Evolutionary conservation across 768 basidiomycete genomes (phyloP).

Genomic region (Mycena metata): DNA sequence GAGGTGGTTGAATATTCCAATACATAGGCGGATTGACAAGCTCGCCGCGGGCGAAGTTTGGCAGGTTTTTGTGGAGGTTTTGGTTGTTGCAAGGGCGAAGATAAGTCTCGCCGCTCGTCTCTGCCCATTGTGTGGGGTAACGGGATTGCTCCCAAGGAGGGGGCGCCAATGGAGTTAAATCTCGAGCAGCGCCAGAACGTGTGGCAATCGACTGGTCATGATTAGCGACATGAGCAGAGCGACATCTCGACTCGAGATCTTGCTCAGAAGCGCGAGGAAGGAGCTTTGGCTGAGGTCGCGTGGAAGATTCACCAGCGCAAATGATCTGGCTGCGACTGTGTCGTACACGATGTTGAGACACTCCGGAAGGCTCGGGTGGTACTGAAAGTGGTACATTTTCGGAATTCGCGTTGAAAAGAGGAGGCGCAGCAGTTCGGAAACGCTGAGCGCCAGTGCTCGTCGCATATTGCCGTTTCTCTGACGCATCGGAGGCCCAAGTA

Average conservation of each 20-base stretch:
- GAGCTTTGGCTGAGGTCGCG: too few species aligned
- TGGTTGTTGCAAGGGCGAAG: not conserved
- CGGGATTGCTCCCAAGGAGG: too few species aligned
- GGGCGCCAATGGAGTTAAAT: too few species aligned
- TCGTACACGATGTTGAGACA: not conserved
- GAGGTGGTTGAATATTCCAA: constrained; percentile 8
- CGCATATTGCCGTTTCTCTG: not conserved
- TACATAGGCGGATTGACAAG: not conserved
- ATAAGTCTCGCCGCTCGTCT: too few species aligned
- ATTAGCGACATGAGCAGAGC: too few species aligned
- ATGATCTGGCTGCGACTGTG: not conserved
- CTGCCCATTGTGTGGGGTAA: too few species aligned
- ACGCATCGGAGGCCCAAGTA: not conserved
- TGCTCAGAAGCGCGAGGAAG: not conserved
- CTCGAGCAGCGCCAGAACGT: too few species aligned
- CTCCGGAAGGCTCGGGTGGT: not conserved
- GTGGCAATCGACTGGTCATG: too few species aligned
- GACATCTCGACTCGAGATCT: not conserved
- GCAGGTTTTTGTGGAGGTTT: too few species aligned
- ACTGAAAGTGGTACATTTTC: not conserved
- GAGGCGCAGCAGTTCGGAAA: not conserved
- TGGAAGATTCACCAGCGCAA: not conserved
- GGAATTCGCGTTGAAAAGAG: not conserved
- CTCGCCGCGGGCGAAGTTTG: not conserved
- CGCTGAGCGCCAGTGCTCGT: not conserved